phyloP scores from a whole-genome alignment of 139 green algal genomes.

The Micractinium sp. region DNA sequence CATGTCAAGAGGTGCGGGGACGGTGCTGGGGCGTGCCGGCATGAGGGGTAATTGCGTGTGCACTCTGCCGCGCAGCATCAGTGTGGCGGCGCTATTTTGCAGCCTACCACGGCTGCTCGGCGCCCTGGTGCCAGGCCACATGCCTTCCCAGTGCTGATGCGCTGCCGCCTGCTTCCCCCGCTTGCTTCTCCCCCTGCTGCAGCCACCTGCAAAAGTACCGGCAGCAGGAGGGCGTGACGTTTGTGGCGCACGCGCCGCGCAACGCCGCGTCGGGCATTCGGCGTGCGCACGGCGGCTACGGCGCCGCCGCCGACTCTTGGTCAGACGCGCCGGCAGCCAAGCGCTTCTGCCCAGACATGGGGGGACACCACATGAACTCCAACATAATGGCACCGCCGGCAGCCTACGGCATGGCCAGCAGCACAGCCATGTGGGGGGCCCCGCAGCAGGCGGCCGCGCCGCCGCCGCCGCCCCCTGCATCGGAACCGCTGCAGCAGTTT shows the following conservation, averaged over 20 bases:
- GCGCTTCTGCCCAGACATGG: neutral
- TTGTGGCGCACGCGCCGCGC: neutral
- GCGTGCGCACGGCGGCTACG: neutral
- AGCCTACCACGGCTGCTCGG: neutral
- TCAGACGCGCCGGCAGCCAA: neutral
- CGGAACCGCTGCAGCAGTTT: neutral
- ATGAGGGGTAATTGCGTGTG: neutral
- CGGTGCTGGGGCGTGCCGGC: no score
- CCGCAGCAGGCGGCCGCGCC: neutral
- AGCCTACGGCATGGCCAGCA: neutral
- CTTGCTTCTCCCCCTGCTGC: neutral
- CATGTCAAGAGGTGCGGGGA: constrained; percentile 27
- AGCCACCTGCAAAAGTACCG: constrained; percentile 35
- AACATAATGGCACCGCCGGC: neutral
- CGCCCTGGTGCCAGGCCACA: no score
- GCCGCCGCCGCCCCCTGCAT: neutral
- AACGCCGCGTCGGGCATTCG: neutral
- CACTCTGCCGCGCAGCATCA: neutral
- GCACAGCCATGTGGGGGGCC: neutral
- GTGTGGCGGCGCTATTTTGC: neutral
- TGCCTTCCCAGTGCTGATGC: neutral
- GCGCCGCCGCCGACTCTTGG: neutral
- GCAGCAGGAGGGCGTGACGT: constrained; percentile 23
- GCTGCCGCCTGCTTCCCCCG: neutral
- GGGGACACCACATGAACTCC: no score